These are phyloP conservation scores for Neohortaea acidophila DNA, from an alignment of 495 filamentous ascomycete genomes.

Conservation along the genomic window DNA sequence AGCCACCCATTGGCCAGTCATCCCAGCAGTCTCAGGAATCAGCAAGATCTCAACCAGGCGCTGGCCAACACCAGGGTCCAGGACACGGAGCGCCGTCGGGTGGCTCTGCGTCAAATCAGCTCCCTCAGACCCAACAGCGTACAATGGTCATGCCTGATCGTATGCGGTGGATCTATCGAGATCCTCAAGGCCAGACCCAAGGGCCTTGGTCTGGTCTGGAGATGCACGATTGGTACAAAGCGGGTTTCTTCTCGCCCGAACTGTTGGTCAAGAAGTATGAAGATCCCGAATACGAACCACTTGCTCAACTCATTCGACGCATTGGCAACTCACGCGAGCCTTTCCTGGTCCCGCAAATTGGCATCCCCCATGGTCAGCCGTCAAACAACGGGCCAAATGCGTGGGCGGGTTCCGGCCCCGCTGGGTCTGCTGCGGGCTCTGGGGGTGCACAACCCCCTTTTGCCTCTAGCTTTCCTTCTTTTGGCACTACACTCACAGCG, in stretches of 20 bases:
- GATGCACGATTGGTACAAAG: constrained; percentile 99
- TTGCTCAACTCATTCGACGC: constrained; percentile 87
- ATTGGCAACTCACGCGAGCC: constrained; percentile 96
- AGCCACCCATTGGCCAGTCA: not conserved
- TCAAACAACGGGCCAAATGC: constrained; percentile 22
- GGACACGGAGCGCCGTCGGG: too few relatives aligned
- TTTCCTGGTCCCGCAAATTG: constrained; percentile 93
- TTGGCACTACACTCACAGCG: constrained; percentile 91
- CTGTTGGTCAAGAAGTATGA: constrained; percentile 87
- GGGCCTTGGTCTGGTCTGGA: constrained; percentile 91
- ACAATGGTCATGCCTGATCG: constrained; percentile 99
- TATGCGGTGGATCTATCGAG: constrained; percentile 96
- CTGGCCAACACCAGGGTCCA: constrained; percentile 18
- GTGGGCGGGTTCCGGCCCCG: constrained; percentile 30
- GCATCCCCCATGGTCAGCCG: constrained; percentile 58
- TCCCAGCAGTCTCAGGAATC: constrained; percentile 1
- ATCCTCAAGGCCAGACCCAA: constrained; percentile 80
- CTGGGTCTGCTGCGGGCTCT: constrained; percentile 23
- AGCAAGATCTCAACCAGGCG: not conserved
- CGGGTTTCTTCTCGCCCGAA: constrained; percentile 89
- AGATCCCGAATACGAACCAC: constrained; percentile 82
- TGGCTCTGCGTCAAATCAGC: constrained; percentile 34
- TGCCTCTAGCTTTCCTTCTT: constrained; percentile 83
- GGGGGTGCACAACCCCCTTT: constrained; percentile 77
- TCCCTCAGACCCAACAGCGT: constrained; percentile 57